Evolutionary conservation across 139 green algal genomes (phyloP).

Genomic region (Closterium sp.): DNA sequence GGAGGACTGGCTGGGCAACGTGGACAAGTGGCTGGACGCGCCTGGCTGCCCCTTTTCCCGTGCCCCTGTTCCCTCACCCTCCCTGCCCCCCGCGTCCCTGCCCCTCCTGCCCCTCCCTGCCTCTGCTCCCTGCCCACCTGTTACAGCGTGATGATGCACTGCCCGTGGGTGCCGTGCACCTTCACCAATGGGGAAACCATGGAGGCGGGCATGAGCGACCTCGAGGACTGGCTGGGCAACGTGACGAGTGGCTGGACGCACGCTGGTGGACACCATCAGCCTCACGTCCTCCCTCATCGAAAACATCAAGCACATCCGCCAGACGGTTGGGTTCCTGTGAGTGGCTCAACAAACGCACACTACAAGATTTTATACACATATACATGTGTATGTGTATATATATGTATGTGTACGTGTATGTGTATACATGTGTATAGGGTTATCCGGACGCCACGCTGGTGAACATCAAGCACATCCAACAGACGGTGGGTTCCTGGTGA

Average conservation of each 20-base stretch:
- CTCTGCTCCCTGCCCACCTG: background rate
- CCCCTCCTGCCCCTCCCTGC: too few species aligned
- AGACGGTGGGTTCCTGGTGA: too few species aligned
- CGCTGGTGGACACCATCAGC: background rate
- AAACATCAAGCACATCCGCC: background rate
- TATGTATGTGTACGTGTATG: too few species aligned
- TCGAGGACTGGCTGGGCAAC: conserved; percentile 13
- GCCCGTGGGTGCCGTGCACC: background rate
- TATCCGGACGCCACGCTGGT: background rate
- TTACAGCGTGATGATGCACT: conserved; percentile 8
- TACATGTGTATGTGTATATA: too few species aligned
- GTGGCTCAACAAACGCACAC: background rate
- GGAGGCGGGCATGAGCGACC: background rate
- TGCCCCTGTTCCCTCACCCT: background rate
- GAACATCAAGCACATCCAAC: too few species aligned
- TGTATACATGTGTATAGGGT: background rate
- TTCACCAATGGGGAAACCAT: conserved; percentile 3
- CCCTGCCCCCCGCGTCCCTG: background rate
- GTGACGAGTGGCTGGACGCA: conserved; percentile 5
- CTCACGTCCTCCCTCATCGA: background rate
- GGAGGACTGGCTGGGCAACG: conserved; percentile 13
- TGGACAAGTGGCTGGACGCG: conserved; percentile 6
- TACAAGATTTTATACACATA: too few species aligned
- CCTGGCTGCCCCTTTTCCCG: too few species aligned
- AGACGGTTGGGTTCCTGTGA: background rate